Conservation (phyloP, 2,329 filamentous ascomycete genomes). For the Diaporthe citri region DNA sequence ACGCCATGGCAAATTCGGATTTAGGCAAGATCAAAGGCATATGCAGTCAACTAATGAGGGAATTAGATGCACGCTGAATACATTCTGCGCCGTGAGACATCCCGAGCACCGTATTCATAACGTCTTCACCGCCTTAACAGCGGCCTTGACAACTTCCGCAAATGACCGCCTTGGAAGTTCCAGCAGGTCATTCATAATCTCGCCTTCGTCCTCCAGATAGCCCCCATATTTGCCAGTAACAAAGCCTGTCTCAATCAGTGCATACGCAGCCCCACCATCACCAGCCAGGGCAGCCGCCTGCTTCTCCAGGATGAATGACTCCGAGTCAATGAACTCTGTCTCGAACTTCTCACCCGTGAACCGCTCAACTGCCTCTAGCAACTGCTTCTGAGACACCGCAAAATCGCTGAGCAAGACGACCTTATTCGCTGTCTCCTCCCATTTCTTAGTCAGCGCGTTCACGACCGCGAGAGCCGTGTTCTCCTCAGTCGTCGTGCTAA, state of each 20-base stretch:
- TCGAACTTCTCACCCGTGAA: slow-evolving; percentile 58
- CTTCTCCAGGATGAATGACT: slow-evolving; percentile 46
- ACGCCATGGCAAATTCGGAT: too few relatives aligned
- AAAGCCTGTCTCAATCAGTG: slow-evolving; percentile 51
- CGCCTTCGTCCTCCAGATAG: slow-evolving; percentile 50
- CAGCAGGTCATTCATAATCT: slow-evolving; percentile 49
- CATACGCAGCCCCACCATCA: slow-evolving; percentile 44
- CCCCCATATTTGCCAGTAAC: slow-evolving; percentile 49
- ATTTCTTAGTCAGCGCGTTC: slow-evolving; percentile 45
- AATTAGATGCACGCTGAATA: neutral
- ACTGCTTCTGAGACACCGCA: slow-evolving; percentile 48
- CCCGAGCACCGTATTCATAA: neutral
- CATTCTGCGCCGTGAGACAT: neutral
- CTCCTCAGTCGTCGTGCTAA: slow-evolving; percentile 51
- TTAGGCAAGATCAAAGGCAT: too few relatives aligned
- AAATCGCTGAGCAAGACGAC: slow-evolving; percentile 52
- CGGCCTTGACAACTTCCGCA: slow-evolving; percentile 43
- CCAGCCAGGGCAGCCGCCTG: slow-evolving; percentile 45
- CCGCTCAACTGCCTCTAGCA: slow-evolving; percentile 62
- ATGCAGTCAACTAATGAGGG: too few relatives aligned
- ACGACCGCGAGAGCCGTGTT: slow-evolving; percentile 50
- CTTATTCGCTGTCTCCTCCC: slow-evolving; percentile 50
- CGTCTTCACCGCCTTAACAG: neutral
- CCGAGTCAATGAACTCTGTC: slow-evolving; percentile 46
- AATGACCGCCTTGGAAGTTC: slow-evolving; percentile 46